Evolutionary conservation across 768 basidiomycete species (phyloP).

Genomic region (Suillus fuscotomentosus): DNA sequence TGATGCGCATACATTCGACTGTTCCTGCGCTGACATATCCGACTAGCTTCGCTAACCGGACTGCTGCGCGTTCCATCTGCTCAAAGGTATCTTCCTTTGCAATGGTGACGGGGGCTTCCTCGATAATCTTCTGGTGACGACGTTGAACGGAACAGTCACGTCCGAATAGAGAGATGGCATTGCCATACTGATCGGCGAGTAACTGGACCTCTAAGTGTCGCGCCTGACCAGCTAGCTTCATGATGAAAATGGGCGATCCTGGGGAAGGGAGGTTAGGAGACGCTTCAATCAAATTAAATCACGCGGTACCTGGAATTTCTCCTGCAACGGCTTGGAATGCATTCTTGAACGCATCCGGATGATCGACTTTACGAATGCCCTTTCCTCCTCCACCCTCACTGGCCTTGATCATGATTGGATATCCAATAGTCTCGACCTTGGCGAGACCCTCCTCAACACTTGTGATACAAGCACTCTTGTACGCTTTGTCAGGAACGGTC

Average conservation of each 20-base stretch:
- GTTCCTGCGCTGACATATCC: conserved; percentile 99
- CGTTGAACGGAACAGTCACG: conserved; percentile 99
- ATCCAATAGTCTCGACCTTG: conserved; percentile 87
- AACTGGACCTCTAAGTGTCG: conserved; percentile 98
- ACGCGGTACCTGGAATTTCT: conserved; percentile 84
- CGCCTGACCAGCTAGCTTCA: conserved; percentile 98
- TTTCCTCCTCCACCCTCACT: conserved; percentile 99
- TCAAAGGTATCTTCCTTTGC: conserved; percentile 90
- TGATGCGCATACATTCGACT: conserved; percentile 77
- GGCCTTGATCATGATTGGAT: conserved; percentile 99
- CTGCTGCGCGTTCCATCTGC: conserved; percentile 99
- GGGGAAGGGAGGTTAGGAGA: conserved; percentile 8
- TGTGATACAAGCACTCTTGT: conserved; percentile 84
- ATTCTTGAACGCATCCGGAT: conserved; percentile 86
- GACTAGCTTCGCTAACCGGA: conserved; percentile 96
- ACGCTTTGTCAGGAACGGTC: conserved; percentile 89
- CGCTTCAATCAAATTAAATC: conserved; percentile 1
- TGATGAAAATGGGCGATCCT: conserved; percentile 99
- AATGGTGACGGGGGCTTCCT: conserved; percentile 98
- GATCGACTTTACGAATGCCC: conserved; percentile 94
- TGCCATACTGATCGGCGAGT: conserved; percentile 98
- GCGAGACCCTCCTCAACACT: conserved; percentile 83
- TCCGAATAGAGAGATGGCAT: conserved; percentile 98
- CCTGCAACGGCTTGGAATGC: conserved; percentile 91
- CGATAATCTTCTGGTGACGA: conserved; percentile 99